A percentile compares a stretch with the other conserved stretches of the same genome.
These are phyloP conservation scores for Cystobasidiaceae sp. DNA, from an alignment of 1,284 basidiomycete species.

Conservation along the genomic window DNA sequence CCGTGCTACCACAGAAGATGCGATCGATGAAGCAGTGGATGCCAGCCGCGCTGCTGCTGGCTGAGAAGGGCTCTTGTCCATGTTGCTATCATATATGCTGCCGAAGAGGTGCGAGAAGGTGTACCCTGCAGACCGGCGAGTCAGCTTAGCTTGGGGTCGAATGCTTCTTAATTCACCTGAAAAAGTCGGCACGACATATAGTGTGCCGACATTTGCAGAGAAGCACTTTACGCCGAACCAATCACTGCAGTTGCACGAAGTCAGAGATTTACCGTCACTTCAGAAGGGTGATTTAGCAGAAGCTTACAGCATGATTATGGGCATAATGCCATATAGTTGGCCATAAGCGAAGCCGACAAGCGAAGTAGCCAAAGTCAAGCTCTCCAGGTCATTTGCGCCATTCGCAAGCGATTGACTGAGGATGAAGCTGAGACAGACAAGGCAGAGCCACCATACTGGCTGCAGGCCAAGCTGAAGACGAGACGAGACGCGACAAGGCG, in stretches of 20 bases:
- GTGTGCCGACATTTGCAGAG: constrained; percentile 19
- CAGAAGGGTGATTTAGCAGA: not conserved
- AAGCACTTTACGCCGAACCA: constrained; percentile 26
- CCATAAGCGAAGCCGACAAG: constrained; percentile 30
- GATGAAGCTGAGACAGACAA: constrained; percentile 15
- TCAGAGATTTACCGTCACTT: not conserved
- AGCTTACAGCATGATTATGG: constrained; percentile 24
- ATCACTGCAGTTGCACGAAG: not conserved
- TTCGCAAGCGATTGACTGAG: constrained; percentile 20
- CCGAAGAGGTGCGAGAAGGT: constrained; percentile 27
- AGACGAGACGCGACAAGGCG: not conserved
- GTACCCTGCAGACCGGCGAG: constrained; percentile 1
- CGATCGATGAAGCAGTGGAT: not conserved
- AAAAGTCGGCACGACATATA: constrained; percentile 27
- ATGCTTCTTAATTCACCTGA: constrained; percentile 4
- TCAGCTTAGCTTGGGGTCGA: not conserved
- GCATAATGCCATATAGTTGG: constrained; percentile 24
- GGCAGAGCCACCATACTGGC: constrained; percentile 26
- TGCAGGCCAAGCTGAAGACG: not conserved
- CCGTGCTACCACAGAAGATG: not conserved
- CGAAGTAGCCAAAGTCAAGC: constrained; percentile 23
- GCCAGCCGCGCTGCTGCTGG: not conserved
- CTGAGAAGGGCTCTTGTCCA: not conserved
- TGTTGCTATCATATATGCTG: constrained; percentile 17
- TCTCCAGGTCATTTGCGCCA: constrained; percentile 3